Conservation (phyloP, 2,329 filamentous ascomycete genomes). For the Paracamarosporium sp. region DNA sequence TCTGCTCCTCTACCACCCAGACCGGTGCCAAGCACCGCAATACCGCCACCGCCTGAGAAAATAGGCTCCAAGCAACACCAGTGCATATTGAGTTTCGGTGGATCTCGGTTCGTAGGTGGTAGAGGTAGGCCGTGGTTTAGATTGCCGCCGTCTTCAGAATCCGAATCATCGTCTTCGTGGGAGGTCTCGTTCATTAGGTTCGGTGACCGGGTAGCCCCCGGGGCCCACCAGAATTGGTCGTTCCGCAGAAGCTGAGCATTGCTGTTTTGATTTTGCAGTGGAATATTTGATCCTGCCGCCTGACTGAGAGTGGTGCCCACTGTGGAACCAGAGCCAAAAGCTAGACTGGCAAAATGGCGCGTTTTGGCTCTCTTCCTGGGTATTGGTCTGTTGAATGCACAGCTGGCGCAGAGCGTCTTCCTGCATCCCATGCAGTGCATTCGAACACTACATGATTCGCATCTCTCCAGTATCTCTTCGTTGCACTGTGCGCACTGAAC, state of each 20-base stretch:
- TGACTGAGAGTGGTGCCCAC: conserved; percentile 35
- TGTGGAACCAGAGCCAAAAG: conserved; percentile 39
- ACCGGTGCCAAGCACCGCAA: conserved; percentile 60
- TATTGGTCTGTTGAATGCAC: conserved; percentile 63
- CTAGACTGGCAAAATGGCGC: conserved; percentile 45
- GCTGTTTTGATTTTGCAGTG: conserved; percentile 28
- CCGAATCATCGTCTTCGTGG: conserved; percentile 45
- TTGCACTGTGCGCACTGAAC: conserved; percentile 62
- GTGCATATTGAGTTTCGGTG: conserved; percentile 61
- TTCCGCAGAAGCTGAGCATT: conserved; percentile 29
- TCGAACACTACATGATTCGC: conserved; percentile 66
- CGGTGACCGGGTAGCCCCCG: conserved; percentile 60
- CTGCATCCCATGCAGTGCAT: conserved; percentile 69
- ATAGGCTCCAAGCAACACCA: conserved; percentile 68
- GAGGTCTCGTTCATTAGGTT: conserved; percentile 64
- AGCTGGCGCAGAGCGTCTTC: conserved; percentile 66
- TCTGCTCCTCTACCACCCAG: conserved; percentile 60
- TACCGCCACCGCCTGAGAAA: conserved; percentile 66
- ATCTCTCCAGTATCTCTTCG: conserved; percentile 61
- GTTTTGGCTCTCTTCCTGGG: conserved; percentile 48
- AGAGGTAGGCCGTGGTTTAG: conserved; percentile 44
- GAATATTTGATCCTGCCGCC: conserved; percentile 35
- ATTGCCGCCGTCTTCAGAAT: conserved; percentile 45
- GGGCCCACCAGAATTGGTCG: conserved; percentile 66
- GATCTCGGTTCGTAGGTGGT: conserved; percentile 41